These are phyloP conservation scores for Spathaspora hagerdaliae DNA, from an alignment of 805 yeast species.

Conservation along the genomic window DNA sequence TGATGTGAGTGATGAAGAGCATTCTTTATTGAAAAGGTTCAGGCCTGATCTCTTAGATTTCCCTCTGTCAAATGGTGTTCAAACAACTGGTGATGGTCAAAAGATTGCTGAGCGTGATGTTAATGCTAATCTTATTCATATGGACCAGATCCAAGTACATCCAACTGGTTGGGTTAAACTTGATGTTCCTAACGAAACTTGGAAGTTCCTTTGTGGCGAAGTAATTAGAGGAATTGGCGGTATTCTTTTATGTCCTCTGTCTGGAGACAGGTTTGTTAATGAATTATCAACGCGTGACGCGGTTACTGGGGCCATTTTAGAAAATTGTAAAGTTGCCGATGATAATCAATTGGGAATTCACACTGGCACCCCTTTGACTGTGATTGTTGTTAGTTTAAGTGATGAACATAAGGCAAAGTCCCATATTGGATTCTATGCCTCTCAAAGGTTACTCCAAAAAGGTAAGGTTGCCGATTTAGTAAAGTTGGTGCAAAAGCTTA, in stretches of 20 bases:
- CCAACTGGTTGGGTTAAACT: conserved; percentile 57
- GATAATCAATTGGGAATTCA: conserved; percentile 1
- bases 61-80: conserved; percentile 56
- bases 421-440: conserved; percentile 49
- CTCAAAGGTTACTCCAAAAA: conserved; percentile 20
- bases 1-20: conserved; percentile 22
- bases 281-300: conserved; percentile 52
- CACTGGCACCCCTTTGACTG: conserved; percentile 13
- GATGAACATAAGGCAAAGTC: conserved; percentile 43
- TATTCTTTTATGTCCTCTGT: conserved; percentile 39
- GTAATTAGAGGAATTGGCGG: conserved; percentile 60
- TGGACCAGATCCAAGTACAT: conserved; percentile 59
- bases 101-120: conserved; percentile 38
- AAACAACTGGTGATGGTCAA: conserved; percentile 60
- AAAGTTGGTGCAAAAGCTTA: conserved; percentile 9
- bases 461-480: conserved; percentile 19
- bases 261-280: conserved; percentile 50
- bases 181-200: conserved; percentile 32
- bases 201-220: conserved; percentile 60
- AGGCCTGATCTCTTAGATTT: conserved; percentile 43
- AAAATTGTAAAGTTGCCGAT: conserved; percentile 16
- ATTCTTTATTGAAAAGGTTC: conserved; percentile 32
- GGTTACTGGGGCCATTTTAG: conserved; percentile 43
- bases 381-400: conserved; percentile 35
- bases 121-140: conserved; percentile 49